Evolutionary conservation across 768 basidiomycete species (phyloP).

Genomic region (Mycena amicta): DNA sequence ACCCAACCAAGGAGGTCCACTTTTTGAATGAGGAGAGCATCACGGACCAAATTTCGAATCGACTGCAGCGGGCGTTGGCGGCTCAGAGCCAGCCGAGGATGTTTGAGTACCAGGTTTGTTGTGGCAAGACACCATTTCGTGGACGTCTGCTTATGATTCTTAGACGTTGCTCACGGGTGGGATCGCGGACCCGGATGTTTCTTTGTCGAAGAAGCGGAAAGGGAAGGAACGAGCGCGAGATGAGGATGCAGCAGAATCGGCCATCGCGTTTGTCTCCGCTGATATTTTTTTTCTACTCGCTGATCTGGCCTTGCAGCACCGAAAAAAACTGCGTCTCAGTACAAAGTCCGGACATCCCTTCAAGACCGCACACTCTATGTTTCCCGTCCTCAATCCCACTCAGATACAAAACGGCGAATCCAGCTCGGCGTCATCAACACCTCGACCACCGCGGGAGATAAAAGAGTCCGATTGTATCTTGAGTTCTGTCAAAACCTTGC

Average conservation of each 20-base stretch:
- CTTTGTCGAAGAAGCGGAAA: conserved; percentile 39
- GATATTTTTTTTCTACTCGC: neutral
- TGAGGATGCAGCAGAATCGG: conserved; percentile 22
- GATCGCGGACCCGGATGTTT: conserved; percentile 34
- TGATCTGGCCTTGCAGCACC: conserved; percentile 25
- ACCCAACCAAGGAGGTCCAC: conserved; percentile 97
- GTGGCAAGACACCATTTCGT: neutral
- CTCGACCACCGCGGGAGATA: conserved; percentile 51
- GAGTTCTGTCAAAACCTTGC: conserved; percentile 70
- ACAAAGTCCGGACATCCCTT: conserved; percentile 90
- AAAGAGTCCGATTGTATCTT: conserved; percentile 77
- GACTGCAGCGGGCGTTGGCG: conserved; percentile 66
- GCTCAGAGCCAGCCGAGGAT: conserved; percentile 65
- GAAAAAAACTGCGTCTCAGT: conserved; percentile 70
- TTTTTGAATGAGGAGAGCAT: conserved; percentile 91
- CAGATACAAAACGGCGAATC: conserved; percentile 33
- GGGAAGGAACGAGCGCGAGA: conserved; percentile 38
- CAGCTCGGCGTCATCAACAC: conserved; percentile 18
- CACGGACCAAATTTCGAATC: conserved; percentile 73
- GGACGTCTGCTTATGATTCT: neutral
- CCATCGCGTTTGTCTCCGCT: conserved; percentile 5
- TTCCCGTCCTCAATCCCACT: conserved; percentile 65
- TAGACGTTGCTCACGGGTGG: conserved; percentile 67
- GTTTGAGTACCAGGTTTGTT: conserved; percentile 67
- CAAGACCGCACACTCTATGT: conserved; percentile 93